Base-by-base conservation (phyloP, 768 basidiomycete genomes). In the Candolleomyces aberdarensis region DNA sequence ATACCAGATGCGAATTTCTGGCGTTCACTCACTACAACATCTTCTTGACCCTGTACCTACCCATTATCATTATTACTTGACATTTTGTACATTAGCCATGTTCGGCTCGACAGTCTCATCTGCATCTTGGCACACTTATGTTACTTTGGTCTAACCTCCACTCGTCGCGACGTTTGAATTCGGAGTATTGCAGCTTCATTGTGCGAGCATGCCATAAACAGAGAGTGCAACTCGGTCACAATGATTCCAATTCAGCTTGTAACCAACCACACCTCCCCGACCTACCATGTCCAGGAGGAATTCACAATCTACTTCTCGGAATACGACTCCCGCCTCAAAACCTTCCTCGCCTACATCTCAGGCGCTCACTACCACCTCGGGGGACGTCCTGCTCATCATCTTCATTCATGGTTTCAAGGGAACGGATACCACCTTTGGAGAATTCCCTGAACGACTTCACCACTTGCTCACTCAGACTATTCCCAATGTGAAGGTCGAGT, bases 361-460 rank as follows among this genome's bases (percentile, higher is more conserved):
- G 32, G 66, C 67, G n/a, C 57, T 67, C 22, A 63, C 63, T 9
- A 71, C 67, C 32, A 20, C 49, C 3, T 62, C 70, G 40, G 65
- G 76, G 31, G 83, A 86, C n/a, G 63, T 80, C 7, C 73, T 94
- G 4, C 79, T 93, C 41, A 69, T 92, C 59, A 76, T 93, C 43
- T 94, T 92, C 69, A 87, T 94, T 31, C 92, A 94, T 65, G 92
- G 92, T 71, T 92, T 79, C 70, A 82, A 82, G 64, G 80, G 76
- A 32, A 77, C 75, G 14, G 88, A 92, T 61, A 79, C 84, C 15
- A 91, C 91, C 0, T 95, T 95, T 63, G 78, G 76, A 41, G 78
- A 80, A 59, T 98, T 97, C 66, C 95, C 95, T 1, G 80, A 86
- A 55, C 80, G 93, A 56, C 76, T 98, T 31, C 83, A 85, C 61